Evolutionary conservation across 331 rosid genomes (phyloP), one percentile per base, ranked within the genome.

Genomic region (Cucumis variabilis): DNA sequence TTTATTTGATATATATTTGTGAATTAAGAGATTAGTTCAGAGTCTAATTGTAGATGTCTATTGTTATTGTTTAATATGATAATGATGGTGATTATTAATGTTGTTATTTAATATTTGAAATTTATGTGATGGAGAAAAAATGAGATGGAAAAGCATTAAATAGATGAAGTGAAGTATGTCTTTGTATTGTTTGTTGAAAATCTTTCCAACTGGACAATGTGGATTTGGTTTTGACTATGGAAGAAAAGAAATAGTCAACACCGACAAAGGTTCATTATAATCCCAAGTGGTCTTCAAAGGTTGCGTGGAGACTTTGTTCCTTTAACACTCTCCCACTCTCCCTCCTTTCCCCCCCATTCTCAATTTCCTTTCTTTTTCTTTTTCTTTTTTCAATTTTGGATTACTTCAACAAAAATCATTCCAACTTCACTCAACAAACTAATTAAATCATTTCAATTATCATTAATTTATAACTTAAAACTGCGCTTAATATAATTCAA

Each of bases 181-280:
- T 44, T 30, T 44, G 48, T 44, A 44, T 44, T 44, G 48, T 44
- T 44, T 44, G 10, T 44, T 44, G 16, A 14, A 78, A 53, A 55
- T 79, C 69, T 81, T 81, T 81, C 70, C 51, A 55, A 81, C 69
- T 58, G 51, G 85, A 81, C 27, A 81, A 1, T 81, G 2, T 55
- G 50, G 85, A 58, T 81, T 81, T 81, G 85, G 51, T 19, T 81
- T 81, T 81, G 85, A 81, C 85, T 81, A 19, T 81, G 12, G 20
- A 13, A 28, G 7, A 8, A 19, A 7, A 25, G 23, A 27, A 17
- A 28, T 28, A 58, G 85, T 81, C 85, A 81, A 81, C 85, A 81
- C 85, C 85, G 85, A 81, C 85, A 81, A 81, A 81, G 27, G 20
- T 81, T 81, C 85, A 37, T 37, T 6, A 9, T 55, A 51, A 53